Base-by-base conservation (phyloP, 208 protist genomes). In the Crithidia sp. region DNA sequence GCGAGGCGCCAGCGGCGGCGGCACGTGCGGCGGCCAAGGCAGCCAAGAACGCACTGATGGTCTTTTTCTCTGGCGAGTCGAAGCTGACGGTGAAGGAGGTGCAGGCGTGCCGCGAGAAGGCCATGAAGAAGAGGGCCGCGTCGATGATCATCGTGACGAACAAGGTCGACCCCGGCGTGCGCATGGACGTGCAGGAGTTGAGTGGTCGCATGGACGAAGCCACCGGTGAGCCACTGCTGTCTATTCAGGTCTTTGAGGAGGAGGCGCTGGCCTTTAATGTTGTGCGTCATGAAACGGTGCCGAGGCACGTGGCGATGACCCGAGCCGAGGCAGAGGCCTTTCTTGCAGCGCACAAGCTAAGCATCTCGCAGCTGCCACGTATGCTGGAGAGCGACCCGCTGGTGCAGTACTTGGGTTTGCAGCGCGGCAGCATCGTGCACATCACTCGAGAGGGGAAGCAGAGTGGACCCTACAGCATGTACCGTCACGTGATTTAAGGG, bases 401-500 rank as follows among this genome's bases (percentile, higher is more conserved):
- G 53, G 93, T 96, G 58, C 85, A 90, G 37, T 99, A 99, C 77
- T 96, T 98, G 43, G 98, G 98, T 40, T 76, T 99, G 52, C 47
- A 63, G 28, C 78, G 84, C 40, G 96, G 97, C 16, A 85, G 97
- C 72, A 89, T 99, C 28, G 91, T 99, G 17, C 95, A 98, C 76
- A 99, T 99, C 78, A 90, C 92, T 13, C 94, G 98, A 10, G 71
- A 85, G 7, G 90, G 83, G 9, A 96, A 98, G 72, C 99, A 98
- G 16, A 98, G 97, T 39, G 98, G 98, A 13, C 84, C 95, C 3
- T 99, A 99, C 82, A 90, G 98, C 73, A 99, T 99, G 79, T 99
- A 99, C 83, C 91, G 98, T 9, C 87, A 99, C 65, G 95, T 99
- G 41, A 81, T 98, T 45, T 99, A 89, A 28, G 1, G 28, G 28